Conservation (phyloP, 176 grass and related monocot genomes). For the Rhynchospora tenuis region DNA sequence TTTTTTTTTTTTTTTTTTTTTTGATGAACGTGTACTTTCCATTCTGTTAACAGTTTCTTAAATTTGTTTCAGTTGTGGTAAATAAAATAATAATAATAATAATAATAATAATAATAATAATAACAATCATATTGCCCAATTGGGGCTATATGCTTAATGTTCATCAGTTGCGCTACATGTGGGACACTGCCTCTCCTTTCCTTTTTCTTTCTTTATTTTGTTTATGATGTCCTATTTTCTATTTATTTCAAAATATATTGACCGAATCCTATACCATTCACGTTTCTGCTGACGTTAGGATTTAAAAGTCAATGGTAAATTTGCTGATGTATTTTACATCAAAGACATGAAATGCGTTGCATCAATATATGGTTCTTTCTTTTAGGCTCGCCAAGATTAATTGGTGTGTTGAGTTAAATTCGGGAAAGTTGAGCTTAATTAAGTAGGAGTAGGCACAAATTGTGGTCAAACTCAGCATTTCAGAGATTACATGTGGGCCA, state of each 20-base stretch:
- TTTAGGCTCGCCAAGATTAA: background rate
- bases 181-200: no score
- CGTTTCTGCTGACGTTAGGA: background rate
- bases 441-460: background rate
- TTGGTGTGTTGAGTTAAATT: background rate
- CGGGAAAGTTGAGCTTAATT: background rate
- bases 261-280: background rate
- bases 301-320: background rate
- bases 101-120: no score
- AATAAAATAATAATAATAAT: no score
- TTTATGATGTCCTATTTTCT: background rate
- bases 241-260: background rate
- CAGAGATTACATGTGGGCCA: background rate
- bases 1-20: no score
- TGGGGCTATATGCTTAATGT: no score
- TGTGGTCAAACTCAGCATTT: constrained; percentile 1
- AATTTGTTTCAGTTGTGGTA: no score
- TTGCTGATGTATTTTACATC: background rate
- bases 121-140: no score
- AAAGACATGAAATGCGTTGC: background rate
- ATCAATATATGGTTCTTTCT: background rate
- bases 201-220: background rate
- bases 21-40: no score
- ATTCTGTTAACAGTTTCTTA: no score
- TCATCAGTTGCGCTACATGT: no score